phyloP scores from a whole-genome alignment of 164 flowering plant genomes.

The Stephania yunnanensis region DNA sequence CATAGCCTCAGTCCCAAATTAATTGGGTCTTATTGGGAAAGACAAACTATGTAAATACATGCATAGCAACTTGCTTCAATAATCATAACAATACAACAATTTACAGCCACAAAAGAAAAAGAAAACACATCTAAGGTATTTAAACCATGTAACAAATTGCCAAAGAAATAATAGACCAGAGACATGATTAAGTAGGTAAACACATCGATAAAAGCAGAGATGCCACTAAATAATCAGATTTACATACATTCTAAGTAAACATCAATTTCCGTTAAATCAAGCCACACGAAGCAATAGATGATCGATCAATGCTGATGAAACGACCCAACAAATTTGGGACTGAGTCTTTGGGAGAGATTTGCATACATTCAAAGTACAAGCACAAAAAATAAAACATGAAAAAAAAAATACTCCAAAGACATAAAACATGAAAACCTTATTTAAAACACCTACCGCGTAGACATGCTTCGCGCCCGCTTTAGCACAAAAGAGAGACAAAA shows the following conservation, averaged over 20 bases:
- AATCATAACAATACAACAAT: background rate
- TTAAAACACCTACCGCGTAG: slow-evolving; percentile 64
- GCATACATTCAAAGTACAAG: too few relatives aligned
- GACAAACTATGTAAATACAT: too few relatives aligned
- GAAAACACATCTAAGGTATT: background rate
- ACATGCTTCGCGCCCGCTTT: slow-evolving; percentile 98
- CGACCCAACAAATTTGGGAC: too few relatives aligned
- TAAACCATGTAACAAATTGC: background rate
- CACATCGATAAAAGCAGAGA: background rate
- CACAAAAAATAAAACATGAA: too few relatives aligned
- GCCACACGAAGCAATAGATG: too few relatives aligned
- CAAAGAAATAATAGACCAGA: too few relatives aligned
- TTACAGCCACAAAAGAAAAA: background rate
- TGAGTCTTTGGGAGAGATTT: too few relatives aligned
- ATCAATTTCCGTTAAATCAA: too few relatives aligned
- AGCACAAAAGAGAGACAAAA: slow-evolving; percentile 93
- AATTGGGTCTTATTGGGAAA: too few relatives aligned
- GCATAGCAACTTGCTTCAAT: background rate
- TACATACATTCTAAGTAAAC: background rate
- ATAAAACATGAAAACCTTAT: background rate
- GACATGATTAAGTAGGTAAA: background rate
- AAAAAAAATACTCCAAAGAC: too few relatives aligned
- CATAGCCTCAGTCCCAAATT: too few relatives aligned
- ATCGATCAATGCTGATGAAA: too few relatives aligned
- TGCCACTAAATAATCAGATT: background rate